phyloP scores from a whole-genome alignment of 768 basidiomycete species.

The Mycena rosella region DNA sequence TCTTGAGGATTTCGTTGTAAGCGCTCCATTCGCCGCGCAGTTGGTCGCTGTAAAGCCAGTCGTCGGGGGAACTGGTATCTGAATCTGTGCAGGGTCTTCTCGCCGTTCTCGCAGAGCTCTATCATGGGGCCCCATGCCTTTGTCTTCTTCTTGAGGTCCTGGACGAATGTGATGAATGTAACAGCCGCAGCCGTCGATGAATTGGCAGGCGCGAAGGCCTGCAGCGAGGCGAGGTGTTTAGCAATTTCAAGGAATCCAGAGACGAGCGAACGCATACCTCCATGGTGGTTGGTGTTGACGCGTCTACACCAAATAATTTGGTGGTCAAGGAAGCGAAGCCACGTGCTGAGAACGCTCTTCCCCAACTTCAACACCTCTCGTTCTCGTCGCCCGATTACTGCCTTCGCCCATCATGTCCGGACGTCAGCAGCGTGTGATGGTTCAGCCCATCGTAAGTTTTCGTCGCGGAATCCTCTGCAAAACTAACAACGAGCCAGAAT shows the following conservation, averaged over 20 bases:
- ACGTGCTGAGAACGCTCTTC: constrained; percentile 25
- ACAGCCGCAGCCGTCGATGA: constrained; percentile 98
- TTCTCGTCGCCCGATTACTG: constrained; percentile 1
- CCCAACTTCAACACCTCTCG: constrained; percentile 23
- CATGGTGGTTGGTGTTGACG: constrained; percentile 55
- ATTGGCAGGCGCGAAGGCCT: constrained; percentile 82
- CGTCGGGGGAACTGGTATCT: constrained; percentile 96
- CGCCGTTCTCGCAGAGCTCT: constrained; percentile 92
- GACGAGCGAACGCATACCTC: constrained; percentile 50
- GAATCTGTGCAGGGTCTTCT: constrained; percentile 97
- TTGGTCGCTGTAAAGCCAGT: constrained; percentile 99
- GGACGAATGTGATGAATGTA: constrained; percentile 98
- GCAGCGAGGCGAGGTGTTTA: constrained; percentile 26
- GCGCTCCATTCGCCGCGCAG: constrained; percentile 98
- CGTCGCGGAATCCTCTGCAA: constrained; percentile 1
- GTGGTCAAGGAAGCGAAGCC: constrained; percentile 14
- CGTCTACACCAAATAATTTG: constrained; percentile 44
- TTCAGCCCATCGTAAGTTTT: constrained; percentile 94
- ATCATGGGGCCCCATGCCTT: constrained; percentile 98
- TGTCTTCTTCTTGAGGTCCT: constrained; percentile 97
- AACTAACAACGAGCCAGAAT: constrained; percentile 66
- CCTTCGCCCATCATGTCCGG: constrained; percentile 76
- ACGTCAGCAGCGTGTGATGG: constrained; percentile 97
- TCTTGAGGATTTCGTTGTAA: constrained; percentile 96
- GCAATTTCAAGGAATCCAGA: background rate